A percentile compares a stretch with the other conserved stretches of the same genome.
These are phyloP conservation scores for Phoma sp. DNA, from an alignment of 2,329 filamentous ascomycete species.

Conservation along the genomic window DNA sequence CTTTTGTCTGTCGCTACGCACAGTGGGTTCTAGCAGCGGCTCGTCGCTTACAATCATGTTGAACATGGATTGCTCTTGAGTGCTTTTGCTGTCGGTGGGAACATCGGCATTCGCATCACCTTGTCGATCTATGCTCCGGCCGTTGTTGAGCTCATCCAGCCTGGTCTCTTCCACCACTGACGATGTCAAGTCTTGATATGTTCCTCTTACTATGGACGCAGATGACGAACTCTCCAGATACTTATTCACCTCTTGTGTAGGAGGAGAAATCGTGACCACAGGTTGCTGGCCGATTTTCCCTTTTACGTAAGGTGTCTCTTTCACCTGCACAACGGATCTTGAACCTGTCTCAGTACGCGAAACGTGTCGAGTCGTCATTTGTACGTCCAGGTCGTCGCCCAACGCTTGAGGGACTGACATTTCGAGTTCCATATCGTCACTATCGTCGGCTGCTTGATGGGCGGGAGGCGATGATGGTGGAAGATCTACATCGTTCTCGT, in stretches of 20 bases:
- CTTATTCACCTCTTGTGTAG: constrained; percentile 21
- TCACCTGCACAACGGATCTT: constrained; percentile 34
- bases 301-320: constrained; percentile 40
- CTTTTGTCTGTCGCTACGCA: background rate
- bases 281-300: constrained; percentile 18
- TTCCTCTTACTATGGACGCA: constrained; percentile 34
- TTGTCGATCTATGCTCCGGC: background rate
- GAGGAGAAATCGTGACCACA: background rate
- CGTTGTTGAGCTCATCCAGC: background rate
- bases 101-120: background rate
- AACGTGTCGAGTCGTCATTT: background rate
- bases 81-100: background rate
- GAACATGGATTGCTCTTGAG: background rate
- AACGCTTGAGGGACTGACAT: constrained; percentile 37
- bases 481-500: constrained; percentile 14
- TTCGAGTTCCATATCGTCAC: constrained; percentile 43
- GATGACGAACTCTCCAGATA: constrained; percentile 31
- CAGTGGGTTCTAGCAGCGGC: background rate
- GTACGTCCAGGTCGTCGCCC: constrained; percentile 29
- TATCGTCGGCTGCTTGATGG: constrained; percentile 9
- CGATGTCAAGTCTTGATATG: constrained; percentile 27
- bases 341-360: background rate
- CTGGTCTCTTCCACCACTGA: constrained; percentile 8
- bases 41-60: background rate
- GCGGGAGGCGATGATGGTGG: constrained; percentile 31